Evolutionary conservation across 169 alveolate genomes (phyloP), one percentile per base, ranked within the genome.

Genomic region (Cryptosporidium parvum): DNA sequence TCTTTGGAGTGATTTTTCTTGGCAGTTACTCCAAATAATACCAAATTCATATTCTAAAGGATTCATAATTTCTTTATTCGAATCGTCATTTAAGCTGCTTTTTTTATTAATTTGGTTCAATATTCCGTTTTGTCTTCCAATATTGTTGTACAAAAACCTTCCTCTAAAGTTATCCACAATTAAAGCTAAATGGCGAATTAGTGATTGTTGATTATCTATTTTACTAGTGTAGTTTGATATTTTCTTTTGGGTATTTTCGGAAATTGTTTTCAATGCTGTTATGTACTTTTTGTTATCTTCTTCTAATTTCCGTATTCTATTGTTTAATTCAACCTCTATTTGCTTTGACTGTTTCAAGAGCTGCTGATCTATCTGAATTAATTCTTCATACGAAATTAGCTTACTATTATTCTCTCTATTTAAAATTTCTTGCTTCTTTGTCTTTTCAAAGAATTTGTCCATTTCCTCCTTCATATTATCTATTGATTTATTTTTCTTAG

Each of bases 41-140:
- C 65, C 67, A 65, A 80, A 65, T 26, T 80, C 89, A 48, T 80
- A 80, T 51, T 80, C 89, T 16, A 80, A 44, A 23, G 89, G 89
- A 26, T 65, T 80, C 89, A 80, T 80, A 23, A 44, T 59, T 18
- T 48, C 84, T 26, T 70, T 70, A 39, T 18, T 9, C 4, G 44
- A 23, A 14, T 14, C 42, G 14, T 2, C 67, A 45, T 45, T 26
- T 0, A 61, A 18, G 12, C 56, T 39, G 12, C 75, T 65, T 23
- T 62, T 59, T 18, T 58, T 65, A 31, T 42, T 29, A 21, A 80
- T 62, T 80, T 80, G 59, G 39, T 65, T 65, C 48, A 80, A 10
- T 10, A 65, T 42, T 18, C 89, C 89, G 12, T 42, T 80, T 42
- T 80, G 73, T 14, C 68, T 80, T 33, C 89, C 89, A 39, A 80